Evolutionary conservation across 176 grass and related monocot genomes (phyloP).

Genomic region (Areca catechu): DNA sequence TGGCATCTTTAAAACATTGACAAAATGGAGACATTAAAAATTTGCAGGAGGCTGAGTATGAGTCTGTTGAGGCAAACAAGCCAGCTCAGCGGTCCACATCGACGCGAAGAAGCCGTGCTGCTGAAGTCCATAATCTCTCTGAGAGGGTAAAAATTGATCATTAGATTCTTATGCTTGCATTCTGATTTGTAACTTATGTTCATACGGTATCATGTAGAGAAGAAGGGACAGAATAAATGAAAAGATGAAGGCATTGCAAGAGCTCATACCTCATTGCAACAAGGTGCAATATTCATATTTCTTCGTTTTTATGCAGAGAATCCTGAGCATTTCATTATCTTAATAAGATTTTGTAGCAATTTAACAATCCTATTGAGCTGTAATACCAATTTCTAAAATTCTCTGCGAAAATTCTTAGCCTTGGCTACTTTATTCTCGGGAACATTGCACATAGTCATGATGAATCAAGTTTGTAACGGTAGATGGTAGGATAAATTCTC

Average conservation of each 20-base stretch:
- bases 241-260: slow-evolving; percentile 83
- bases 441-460: too few relatives aligned
- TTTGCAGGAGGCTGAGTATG: slow-evolving; percentile 47
- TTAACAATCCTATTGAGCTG: too few relatives aligned
- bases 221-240: slow-evolving; percentile 93
- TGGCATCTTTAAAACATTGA: too few relatives aligned
- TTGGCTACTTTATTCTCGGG: slow-evolving; percentile 2
- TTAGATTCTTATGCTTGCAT: not conserved
- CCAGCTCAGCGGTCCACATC: slow-evolving; percentile 19
- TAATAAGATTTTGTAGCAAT: too few relatives aligned
- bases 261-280: slow-evolving; percentile 85
- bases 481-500: too few relatives aligned
- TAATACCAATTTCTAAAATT: too few relatives aligned
- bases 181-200: not conserved
- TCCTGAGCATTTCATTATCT: not conserved
- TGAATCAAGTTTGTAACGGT: too few relatives aligned
- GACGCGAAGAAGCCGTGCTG: slow-evolving; percentile 67
- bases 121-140: slow-evolving; percentile 81
- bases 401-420: too few relatives aligned
- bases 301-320: not conserved
- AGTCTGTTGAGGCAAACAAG: slow-evolving; percentile 26
- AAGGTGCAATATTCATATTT: slow-evolving; percentile 30
- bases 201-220: slow-evolving; percentile 27
- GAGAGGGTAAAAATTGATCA: slow-evolving; percentile 49
- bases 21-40: slow-evolving; percentile 2